Evolutionary conservation across 768 basidiomycete genomes (phyloP).

Genomic region (Russula foetens): DNA sequence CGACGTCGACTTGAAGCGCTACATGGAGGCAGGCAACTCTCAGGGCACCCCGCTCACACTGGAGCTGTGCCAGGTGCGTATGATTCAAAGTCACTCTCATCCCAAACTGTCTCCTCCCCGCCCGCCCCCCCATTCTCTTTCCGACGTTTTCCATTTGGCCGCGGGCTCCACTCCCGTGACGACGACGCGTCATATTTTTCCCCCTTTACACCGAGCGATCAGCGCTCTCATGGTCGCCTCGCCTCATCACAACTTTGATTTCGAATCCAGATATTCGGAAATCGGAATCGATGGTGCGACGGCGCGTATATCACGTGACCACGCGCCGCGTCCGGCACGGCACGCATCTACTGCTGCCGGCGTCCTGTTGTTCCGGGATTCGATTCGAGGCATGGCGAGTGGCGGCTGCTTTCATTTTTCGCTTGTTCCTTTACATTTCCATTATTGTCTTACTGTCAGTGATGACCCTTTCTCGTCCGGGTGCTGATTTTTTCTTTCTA

Average conservation of each 20-base stretch:
- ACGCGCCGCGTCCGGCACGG: background rate
- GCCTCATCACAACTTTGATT: conserved; percentile 2
- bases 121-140: background rate
- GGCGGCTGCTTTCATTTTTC: background rate
- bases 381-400: background rate
- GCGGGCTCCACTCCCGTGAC: background rate
- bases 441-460: background rate
- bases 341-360: background rate
- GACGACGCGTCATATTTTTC: conserved; percentile 24
- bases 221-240: conserved; percentile 14
- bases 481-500: background rate
- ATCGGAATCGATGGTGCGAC: background rate
- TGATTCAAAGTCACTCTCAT: background rate
- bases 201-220: conserved; percentile 23
- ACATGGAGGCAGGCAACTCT: conserved; percentile 85
- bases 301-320: conserved; percentile 13
- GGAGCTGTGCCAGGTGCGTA: conserved; percentile 72
- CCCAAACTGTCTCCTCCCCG: too few relatives aligned
- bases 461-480: too few relatives aligned
- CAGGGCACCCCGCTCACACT: conserved; percentile 62
- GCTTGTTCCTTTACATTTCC: background rate
- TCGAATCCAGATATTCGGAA: conserved; percentile 22
- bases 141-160: background rate
- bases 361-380: background rate
- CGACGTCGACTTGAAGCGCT: conserved; percentile 93